Base-by-base conservation (phyloP, 2,329 filamentous ascomycete species). In the Sporothrix pallida region DNA sequence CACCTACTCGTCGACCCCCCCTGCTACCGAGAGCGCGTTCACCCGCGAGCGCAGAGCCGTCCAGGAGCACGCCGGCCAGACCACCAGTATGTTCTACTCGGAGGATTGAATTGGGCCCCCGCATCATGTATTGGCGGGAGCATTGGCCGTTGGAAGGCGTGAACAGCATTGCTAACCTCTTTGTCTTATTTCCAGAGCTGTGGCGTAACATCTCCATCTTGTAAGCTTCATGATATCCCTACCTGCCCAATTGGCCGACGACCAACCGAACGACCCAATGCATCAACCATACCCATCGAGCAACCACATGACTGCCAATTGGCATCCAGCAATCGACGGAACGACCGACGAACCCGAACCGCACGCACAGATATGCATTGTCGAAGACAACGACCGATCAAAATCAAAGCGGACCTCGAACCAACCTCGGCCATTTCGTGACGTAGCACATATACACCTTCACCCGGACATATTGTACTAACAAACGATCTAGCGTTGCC, bases 141-240 rank as follows among this genome's bases (percentile, higher is more conserved):
- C n/a, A 23, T 67, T 62, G 42, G 54, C 26, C 23, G 7, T 42
- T 10, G 62, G 37, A 63, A 5, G 31, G 8, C 62, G 1, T 20
- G 63, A 42, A 23, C 37, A 42, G 7, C 56, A 46, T 62, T 48
- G 75, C 82, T 86, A 78, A 85, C 81, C 17, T 26, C 70, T 65
- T 78, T 78, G 76, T 26, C 70, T 67, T 78, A 78, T 76, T 74
- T 74, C 31, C 81, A 97, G 95, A 94, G 80, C 90, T 97, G 80
- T 99, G 96, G 96, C 91, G 90, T 84, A 98, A 97, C 88, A 91
- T 98, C 80, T 96, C 94, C 77, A 88, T 98, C 87, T 98, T 93
- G 95, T 98, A 93, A 85, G 93, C 31, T 58, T 31, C 20, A 52
- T 26, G 23, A 42, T 42, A 56, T 31, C 31, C 1, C 44, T 46